These are phyloP conservation scores for Atalantia buxifolia DNA, from an alignment of 345 rosid genomes.

Conservation along the genomic window DNA sequence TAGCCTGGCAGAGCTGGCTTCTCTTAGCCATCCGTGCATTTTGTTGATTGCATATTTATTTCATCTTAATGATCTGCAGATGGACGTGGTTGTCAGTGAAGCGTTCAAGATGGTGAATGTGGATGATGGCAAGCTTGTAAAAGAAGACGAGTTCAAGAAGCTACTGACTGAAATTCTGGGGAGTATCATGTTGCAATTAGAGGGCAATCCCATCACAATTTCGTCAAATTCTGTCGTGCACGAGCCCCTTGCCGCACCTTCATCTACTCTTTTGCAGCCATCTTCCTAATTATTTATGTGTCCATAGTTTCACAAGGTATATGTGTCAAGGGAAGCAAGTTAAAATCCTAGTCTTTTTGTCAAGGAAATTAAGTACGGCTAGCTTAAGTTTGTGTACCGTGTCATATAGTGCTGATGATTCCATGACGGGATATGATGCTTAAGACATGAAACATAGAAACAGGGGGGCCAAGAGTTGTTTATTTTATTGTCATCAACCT, in stretches of 20 bases:
- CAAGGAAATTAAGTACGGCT: not conserved
- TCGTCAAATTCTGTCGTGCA: conserved; percentile 87
- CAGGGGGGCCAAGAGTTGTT: not conserved
- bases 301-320: not conserved
- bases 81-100: conserved; percentile 58
- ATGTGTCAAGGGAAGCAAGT: not conserved
- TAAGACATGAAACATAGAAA: not conserved
- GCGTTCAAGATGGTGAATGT: conserved; percentile 54
- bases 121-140: conserved; percentile 75
- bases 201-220: conserved; percentile 63
- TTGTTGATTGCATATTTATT: not conserved
- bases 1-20: not conserved
- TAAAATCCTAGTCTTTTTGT: not conserved
- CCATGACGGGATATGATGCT: not conserved
- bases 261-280: conserved; percentile 51
- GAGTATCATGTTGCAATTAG: conserved; percentile 79
- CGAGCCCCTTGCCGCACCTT: conserved; percentile 64
- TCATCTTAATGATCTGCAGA: conserved; percentile 31
- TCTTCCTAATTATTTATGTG: conserved; percentile 13
- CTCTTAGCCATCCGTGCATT: not conserved
- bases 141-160: conserved; percentile 89
- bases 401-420: not conserved
- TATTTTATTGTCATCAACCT: not conserved
- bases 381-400: conserved; percentile 7
- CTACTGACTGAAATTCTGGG: conserved; percentile 63